Evolutionary conservation across 2,329 filamentous ascomycete genomes (phyloP), one percentile per base, ranked within the genome.

Genomic region (Aspergillus ibericus): DNA sequence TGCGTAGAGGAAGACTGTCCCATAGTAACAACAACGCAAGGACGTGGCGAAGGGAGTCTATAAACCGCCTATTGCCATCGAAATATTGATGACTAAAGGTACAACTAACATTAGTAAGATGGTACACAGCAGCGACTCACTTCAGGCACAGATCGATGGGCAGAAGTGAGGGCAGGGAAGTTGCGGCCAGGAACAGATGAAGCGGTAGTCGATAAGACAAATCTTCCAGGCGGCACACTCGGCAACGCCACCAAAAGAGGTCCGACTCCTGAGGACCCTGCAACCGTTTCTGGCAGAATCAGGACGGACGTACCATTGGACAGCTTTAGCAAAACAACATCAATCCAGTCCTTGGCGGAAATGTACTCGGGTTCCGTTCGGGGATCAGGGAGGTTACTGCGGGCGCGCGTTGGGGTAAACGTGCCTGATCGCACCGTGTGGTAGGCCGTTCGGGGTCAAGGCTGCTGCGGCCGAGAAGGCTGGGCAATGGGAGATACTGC

Each of bases 1-100:
- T 76, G 75, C 32, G 74, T 75, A 47, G 76, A 78, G 47, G 74
- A 75, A 63, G 71, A 72, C 67, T 78, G 76, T 70, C 76, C 76
- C 76, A 78, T 78, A 75, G 70, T 74, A 75, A 64, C 67, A 65
- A 52, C 53, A 50, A 61, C 50, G 47, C 50, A 59, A 59, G 46
- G 58, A 61, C 58, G 55, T 63, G 58, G 64, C 60, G 55, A 62
- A 60, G 60, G 62, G 56, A 60, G 59, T 59, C 70, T 67, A 70
- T 55, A 64, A 62, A 56, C 59, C 60, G 61, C 62, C 60, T 64
- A 70, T 65, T 65, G 70, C 71, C 71, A 74, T 73, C 61, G 50
- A 65, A 65, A 61, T 48, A 47, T 53, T 51, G 63, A 65, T 67
- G 61, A 63, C 66, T 68, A 67, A 65, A 60, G 53, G 20, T n/a